Conservation (phyloP, 768 basidiomycete genomes). For the Pisolithus orientalis region DNA sequence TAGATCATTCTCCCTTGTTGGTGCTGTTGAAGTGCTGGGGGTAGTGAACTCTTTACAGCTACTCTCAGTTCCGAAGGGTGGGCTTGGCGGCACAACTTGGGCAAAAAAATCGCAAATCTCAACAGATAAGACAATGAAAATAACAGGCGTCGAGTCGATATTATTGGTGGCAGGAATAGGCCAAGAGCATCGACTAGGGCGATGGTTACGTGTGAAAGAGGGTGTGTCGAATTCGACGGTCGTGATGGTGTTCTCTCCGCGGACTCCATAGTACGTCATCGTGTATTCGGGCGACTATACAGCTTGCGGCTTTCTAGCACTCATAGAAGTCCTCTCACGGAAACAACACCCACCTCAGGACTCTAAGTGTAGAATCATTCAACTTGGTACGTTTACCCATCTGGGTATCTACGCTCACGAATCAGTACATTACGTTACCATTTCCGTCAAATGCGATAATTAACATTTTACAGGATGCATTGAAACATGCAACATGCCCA, state of each 20-base stretch:
- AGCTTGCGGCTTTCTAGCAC: not conserved
- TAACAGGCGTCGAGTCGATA: constrained; percentile 27
- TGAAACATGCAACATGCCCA: too few relatives aligned
- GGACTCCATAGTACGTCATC: constrained; percentile 13
- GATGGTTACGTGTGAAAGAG: constrained; percentile 76
- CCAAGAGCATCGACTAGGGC: constrained; percentile 83
- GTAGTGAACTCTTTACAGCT: constrained; percentile 90
- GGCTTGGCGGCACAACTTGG: constrained; percentile 40
- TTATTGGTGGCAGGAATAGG: constrained; percentile 77
- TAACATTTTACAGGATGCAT: too few relatives aligned
- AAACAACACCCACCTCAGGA: too few relatives aligned
- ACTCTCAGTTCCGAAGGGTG: constrained; percentile 42
- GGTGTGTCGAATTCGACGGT: constrained; percentile 70
- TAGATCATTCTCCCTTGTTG: constrained; percentile 66
- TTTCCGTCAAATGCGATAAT: too few relatives aligned
- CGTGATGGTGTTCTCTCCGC: constrained; percentile 52
- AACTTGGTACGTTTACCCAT: too few relatives aligned
- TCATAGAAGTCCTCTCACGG: not conserved
- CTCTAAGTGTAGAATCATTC: too few relatives aligned
- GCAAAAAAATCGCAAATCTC: constrained; percentile 13
- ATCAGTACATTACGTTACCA: too few relatives aligned
- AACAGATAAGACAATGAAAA: constrained; percentile 27
- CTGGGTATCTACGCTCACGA: too few relatives aligned
- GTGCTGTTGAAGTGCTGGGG: constrained; percentile 62
- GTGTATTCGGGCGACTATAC: not conserved